phyloP scores from a whole-genome alignment of 2,329 filamentous ascomycete genomes.

The Fusarium sterilihyphosum region DNA sequence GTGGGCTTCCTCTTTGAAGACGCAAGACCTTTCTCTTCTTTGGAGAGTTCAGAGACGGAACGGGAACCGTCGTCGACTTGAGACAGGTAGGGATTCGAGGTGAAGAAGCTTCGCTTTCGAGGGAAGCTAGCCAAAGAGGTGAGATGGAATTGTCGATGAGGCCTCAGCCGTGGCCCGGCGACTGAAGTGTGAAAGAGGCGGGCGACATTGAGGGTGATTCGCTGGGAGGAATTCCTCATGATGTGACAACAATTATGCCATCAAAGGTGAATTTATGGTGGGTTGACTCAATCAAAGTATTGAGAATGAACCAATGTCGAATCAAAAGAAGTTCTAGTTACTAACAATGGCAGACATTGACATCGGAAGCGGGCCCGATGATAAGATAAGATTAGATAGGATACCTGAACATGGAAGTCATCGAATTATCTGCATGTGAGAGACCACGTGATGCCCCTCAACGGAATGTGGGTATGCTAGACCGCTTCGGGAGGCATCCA shows the following conservation, averaged over 20 bases:
- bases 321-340: slow-evolving; percentile 1
- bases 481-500: slow-evolving; percentile 41
- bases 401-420: background rate
- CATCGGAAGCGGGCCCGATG: slow-evolving; percentile 10
- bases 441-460: slow-evolving; percentile 33
- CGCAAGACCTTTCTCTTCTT: slow-evolving; percentile 30
- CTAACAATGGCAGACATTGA: background rate
- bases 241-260: slow-evolving; percentile 34
- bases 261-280: slow-evolving; percentile 19
- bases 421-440: slow-evolving; percentile 41
- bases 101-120: slow-evolving; percentile 71
- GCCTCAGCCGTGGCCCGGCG: slow-evolving; percentile 40
- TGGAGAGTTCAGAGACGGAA: slow-evolving; percentile 28
- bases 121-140: slow-evolving; percentile 56
- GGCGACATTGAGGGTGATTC: slow-evolving; percentile 46
- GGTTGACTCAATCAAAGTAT: slow-evolving; percentile 3
- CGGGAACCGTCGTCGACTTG: slow-evolving; percentile 49
- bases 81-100: slow-evolving; percentile 67
- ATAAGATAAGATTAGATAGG: slow-evolving; percentile 20
- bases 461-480: slow-evolving; percentile 34
- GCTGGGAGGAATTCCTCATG: slow-evolving; percentile 49
- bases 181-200: slow-evolving; percentile 46
- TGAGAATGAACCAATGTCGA: background rate
- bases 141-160: slow-evolving; percentile 57
- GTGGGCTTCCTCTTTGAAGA: slow-evolving; percentile 58